Conservation (phyloP, 1,284 basidiomycete genomes). For the Marasmius fiardii region DNA sequence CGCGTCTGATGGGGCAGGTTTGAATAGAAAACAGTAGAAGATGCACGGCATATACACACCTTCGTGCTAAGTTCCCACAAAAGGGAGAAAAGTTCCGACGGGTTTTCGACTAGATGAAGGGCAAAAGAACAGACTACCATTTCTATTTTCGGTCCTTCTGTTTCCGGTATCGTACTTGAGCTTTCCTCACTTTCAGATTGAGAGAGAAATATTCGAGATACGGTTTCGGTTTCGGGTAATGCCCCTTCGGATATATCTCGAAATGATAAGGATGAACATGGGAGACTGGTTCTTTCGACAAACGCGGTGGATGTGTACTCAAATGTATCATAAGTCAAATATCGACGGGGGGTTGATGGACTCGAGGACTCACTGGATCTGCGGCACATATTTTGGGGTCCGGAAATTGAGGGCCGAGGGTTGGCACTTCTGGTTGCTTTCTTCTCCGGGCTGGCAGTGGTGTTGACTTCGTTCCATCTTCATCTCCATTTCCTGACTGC, state of each 20-base stretch:
- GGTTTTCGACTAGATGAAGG: slow-evolving; percentile 60
- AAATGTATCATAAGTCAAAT: slow-evolving; percentile 2
- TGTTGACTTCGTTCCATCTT: neutral
- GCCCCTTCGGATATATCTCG: slow-evolving; percentile 47
- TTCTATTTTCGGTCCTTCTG: slow-evolving; percentile 34
- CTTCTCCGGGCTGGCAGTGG: neutral
- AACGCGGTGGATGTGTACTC: slow-evolving; percentile 54
- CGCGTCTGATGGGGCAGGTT: slow-evolving; percentile 19
- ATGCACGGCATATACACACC: slow-evolving; percentile 13
- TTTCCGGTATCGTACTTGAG: slow-evolving; percentile 3
- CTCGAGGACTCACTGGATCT: slow-evolving; percentile 1
- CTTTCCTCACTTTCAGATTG: slow-evolving; percentile 3
- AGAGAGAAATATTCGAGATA: slow-evolving; percentile 16
- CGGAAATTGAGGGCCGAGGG: neutral
- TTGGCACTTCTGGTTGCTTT: neutral
- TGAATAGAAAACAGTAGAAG: neutral
- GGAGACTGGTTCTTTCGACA: slow-evolving; percentile 39
- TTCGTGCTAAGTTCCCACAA: slow-evolving; percentile 62
- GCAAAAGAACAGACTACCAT: slow-evolving; percentile 73
- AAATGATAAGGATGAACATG: slow-evolving; percentile 50
- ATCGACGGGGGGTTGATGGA: neutral
- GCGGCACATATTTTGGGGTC: neutral
- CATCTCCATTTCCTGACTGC: too few relatives aligned
- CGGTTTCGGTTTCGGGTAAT: slow-evolving; percentile 33
- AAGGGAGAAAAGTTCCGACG: slow-evolving; percentile 62